phyloP scores from a whole-genome alignment of 164 flowering plant genomes.

The Umbilicus rupestris region DNA sequence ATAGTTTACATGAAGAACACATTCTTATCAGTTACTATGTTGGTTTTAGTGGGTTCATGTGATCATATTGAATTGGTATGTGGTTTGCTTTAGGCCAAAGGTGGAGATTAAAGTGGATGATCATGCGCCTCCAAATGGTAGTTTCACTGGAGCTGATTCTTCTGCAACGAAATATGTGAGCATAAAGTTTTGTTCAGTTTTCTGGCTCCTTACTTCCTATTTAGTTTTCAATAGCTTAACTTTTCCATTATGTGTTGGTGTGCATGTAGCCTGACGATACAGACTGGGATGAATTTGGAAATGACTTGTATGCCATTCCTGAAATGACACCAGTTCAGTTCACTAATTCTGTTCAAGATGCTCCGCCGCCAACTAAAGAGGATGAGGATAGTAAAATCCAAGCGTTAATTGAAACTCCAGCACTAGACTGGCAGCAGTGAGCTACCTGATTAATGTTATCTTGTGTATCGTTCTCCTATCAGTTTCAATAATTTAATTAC shows the following conservation, averaged over 20 bases:
- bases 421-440: conserved; percentile 79
- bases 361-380: conserved; percentile 49
- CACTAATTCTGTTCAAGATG: conserved; percentile 42
- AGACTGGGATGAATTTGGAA: conserved; percentile 93
- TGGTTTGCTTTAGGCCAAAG: conserved; percentile 49
- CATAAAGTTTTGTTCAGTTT: neutral
- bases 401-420: conserved; percentile 77
- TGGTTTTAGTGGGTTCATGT: conserved; percentile 8
- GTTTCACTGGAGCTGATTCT: conserved; percentile 32
- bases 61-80: conserved; percentile 9
- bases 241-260: neutral
- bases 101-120: conserved; percentile 37
- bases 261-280: conserved; percentile 54
- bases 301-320: conserved; percentile 80
- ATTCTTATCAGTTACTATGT: too few species aligned
- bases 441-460: conserved; percentile 63
- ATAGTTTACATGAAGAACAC: too few species aligned
- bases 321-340: conserved; percentile 44
- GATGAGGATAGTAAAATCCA: conserved; percentile 91
- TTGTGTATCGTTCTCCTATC: conserved; percentile 72
- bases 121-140: conserved; percentile 33
- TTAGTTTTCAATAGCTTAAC: neutral
- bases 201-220: neutral
- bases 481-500: conserved; percentile 41
- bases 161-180: conserved; percentile 54